A percentile compares a stretch with the other conserved stretches of the same genome.
Evolutionary conservation across 306 rosid species (phyloP).

Genomic region (Begonia fuchsioides): DNA sequence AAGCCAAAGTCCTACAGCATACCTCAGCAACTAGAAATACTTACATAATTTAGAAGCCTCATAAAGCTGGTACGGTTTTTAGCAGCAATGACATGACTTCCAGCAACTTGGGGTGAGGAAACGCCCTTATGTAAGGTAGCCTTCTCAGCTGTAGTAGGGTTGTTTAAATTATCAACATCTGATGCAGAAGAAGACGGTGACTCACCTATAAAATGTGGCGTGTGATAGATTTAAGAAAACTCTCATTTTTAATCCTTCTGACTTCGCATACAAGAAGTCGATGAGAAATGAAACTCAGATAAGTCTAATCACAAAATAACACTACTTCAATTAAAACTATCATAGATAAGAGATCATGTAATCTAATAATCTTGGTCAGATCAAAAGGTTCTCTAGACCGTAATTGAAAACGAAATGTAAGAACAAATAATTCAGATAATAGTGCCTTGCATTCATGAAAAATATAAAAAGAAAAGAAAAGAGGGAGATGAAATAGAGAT

Average conservation of each 20-base stretch:
- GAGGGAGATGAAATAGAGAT: too few species aligned
- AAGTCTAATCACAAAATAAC: too few species aligned
- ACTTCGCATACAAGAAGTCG: background rate
- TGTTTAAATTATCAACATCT: conserved; percentile 91
- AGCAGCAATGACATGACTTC: conserved; percentile 63
- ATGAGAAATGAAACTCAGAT: too few species aligned
- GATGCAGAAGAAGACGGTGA: conserved; percentile 98
- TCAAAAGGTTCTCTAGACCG: too few species aligned
- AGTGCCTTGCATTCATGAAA: too few species aligned
- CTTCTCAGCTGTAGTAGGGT: conserved; percentile 52
- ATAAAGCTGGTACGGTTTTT: conserved; percentile 40
- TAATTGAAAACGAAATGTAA: too few species aligned
- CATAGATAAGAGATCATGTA: too few species aligned
- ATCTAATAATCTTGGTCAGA: too few species aligned
- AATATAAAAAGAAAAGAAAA: too few species aligned
- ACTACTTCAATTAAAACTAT: too few species aligned
- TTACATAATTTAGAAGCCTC: conserved; percentile 61
- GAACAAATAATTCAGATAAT: too few species aligned
- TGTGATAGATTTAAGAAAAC: conserved; percentile 1
- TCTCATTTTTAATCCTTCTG: background rate
- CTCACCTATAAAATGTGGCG: conserved; percentile 53
- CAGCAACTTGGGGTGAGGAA: conserved; percentile 66
- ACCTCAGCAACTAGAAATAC: conserved; percentile 12
- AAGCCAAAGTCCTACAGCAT: too few species aligned
- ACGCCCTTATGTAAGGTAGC: conserved; percentile 45